phyloP scores from a whole-genome alignment of 139 green algal genomes.

The Ettlia oleoabundans region DNA sequence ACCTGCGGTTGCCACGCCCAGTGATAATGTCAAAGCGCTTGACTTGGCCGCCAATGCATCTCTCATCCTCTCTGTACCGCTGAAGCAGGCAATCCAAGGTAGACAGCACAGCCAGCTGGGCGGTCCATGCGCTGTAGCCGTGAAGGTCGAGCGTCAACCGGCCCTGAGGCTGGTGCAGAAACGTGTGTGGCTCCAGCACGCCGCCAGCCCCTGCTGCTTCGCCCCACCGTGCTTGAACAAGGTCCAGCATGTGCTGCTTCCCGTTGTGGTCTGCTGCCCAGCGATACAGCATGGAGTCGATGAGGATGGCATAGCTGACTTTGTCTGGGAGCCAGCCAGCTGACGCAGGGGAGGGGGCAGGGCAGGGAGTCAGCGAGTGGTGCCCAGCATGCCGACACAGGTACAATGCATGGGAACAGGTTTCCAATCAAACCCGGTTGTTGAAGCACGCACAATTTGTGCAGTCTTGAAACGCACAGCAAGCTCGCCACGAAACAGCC shows the following conservation, averaged over 20 bases:
- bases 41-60: background rate
- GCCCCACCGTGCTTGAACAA: slow-evolving; percentile 5
- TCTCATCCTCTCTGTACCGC: background rate
- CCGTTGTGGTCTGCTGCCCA: background rate
- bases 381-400: no score
- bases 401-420: no score
- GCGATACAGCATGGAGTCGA: slow-evolving; percentile 28
- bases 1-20: slow-evolving; percentile 34
- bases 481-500: no score
- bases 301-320: slow-evolving; percentile 3
- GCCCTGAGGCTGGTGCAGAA: slow-evolving; percentile 22
- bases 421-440: no score
- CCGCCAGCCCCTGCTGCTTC: background rate
- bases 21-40: slow-evolving; percentile 27
- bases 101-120: slow-evolving; percentile 39
- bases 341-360: background rate
- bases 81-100: slow-evolving; percentile 12
- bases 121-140: slow-evolving; percentile 32
- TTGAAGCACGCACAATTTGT: no score
- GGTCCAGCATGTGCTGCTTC: background rate
- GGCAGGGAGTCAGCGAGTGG: background rate
- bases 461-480: no score
- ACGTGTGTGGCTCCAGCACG: slow-evolving; percentile 12
- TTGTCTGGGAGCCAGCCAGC: slow-evolving; percentile 8
- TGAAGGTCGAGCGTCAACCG: slow-evolving; percentile 35